Evolutionary conservation across 2,329 filamentous ascomycete genomes (phyloP).

Genomic region (Atkinsonella hypoxylon): DNA sequence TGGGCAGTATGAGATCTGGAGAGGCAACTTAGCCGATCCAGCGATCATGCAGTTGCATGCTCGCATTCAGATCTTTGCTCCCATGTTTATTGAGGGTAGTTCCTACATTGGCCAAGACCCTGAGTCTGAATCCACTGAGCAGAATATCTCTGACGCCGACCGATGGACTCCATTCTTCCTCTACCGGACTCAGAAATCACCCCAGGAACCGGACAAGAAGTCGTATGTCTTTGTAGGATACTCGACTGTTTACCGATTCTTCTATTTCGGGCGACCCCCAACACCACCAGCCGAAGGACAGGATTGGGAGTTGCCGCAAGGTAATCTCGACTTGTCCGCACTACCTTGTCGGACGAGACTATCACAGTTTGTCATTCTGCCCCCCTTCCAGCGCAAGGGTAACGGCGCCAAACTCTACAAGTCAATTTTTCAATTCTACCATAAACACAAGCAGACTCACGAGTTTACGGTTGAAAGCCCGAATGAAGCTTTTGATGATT

Average conservation of each 20-base stretch:
- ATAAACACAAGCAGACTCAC: slow-evolving; percentile 53
- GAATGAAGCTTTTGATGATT: slow-evolving; percentile 71
- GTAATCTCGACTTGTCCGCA: slow-evolving; percentile 39
- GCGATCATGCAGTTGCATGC: slow-evolving; percentile 59
- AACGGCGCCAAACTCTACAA: slow-evolving; percentile 74
- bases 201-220: slow-evolving; percentile 30
- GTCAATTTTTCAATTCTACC: slow-evolving; percentile 60
- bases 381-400: slow-evolving; percentile 71
- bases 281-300: slow-evolving; percentile 29
- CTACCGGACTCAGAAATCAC: slow-evolving; percentile 49
- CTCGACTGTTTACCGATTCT: slow-evolving; percentile 82
- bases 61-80: slow-evolving; percentile 71
- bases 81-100: slow-evolving; percentile 90
- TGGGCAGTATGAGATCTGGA: slow-evolving; percentile 74
- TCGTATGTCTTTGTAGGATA: slow-evolving; percentile 82
- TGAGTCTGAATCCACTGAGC: slow-evolving; percentile 45
- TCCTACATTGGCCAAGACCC: slow-evolving; percentile 47
- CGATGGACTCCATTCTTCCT: slow-evolving; percentile 91
- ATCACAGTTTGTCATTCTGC: slow-evolving; percentile 86
- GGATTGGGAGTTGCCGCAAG: slow-evolving; percentile 32
- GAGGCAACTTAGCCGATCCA: slow-evolving; percentile 58
- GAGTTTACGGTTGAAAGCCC: slow-evolving; percentile 94
- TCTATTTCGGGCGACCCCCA: slow-evolving; percentile 40
- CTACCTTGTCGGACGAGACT: slow-evolving; percentile 72
- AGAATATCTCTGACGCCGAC: slow-evolving; percentile 58